Evolutionary conservation across 1,139 yeast genomes (phyloP).

Genomic region (Protomyces inouyei): DNA sequence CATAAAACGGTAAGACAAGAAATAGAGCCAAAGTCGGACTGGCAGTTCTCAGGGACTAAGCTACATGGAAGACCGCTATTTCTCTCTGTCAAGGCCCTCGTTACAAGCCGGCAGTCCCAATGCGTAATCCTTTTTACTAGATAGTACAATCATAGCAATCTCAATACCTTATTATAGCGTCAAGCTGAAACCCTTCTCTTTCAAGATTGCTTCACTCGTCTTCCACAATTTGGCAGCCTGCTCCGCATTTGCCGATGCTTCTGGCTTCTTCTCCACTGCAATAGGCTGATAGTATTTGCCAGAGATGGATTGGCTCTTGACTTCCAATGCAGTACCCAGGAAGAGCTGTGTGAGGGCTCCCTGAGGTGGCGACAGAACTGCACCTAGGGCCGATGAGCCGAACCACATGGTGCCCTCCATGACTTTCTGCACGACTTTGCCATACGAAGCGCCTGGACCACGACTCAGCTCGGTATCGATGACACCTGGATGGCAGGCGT

Average conservation of each 20-base stretch:
- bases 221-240: slow-evolving; percentile 16
- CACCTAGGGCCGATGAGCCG: not conserved
- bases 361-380: not conserved
- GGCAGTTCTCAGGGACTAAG: too few species aligned
- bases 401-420: not conserved
- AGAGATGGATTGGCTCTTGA: slow-evolving; percentile 5
- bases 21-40: too few species aligned
- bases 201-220: slow-evolving; percentile 3
- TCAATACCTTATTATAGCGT: not conserved
- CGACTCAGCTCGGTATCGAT: slow-evolving; percentile 29
- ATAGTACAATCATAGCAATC: not conserved
- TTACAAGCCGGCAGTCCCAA: too few species aligned
- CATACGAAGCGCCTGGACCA: not conserved
- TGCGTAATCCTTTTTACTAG: not conserved
- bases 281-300: slow-evolving; percentile 21
- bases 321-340: slow-evolving; percentile 14
- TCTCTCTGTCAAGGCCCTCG: too few species aligned
- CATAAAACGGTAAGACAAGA: too few species aligned
- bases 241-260: not conserved
- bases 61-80: too few species aligned
- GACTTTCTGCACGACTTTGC: not conserved
- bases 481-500: slow-evolving; percentile 33
- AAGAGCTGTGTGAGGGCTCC: slow-evolving; percentile 27
- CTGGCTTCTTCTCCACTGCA: slow-evolving; percentile 2
- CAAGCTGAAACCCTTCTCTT: not conserved